Conservation (phyloP, 2,329 filamentous ascomycete genomes). For the Microdochium paspali region DNA sequence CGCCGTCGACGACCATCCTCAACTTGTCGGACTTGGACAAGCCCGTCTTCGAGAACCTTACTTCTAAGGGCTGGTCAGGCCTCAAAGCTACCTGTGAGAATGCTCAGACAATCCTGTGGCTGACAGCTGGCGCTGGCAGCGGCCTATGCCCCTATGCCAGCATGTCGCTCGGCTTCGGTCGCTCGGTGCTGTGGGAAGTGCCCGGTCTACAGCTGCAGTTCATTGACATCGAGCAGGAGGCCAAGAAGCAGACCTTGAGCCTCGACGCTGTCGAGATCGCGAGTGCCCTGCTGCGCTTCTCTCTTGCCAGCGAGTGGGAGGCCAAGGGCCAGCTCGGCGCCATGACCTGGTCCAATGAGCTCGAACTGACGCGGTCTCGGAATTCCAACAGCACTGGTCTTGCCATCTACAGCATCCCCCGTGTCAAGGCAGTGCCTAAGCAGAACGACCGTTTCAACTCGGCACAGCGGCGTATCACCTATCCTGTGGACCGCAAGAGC, state of each 20-base stretch:
- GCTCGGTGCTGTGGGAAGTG: constrained; percentile 18
- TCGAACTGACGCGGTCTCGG: too few species aligned
- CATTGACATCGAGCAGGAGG: neutral
- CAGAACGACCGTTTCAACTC: neutral
- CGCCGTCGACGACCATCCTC: neutral
- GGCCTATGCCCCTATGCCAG: constrained; percentile 13
- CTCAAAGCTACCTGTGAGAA: neutral
- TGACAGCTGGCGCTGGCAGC: constrained; percentile 10
- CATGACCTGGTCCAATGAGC: neutral
- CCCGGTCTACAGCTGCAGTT: constrained; percentile 13
- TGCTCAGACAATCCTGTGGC: constrained; percentile 11
- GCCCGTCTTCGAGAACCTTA: neutral
- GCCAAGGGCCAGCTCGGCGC: neutral
- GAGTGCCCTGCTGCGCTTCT: neutral
- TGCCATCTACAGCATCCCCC: neutral
- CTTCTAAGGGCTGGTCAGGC: neutral
- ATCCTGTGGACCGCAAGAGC: neutral
- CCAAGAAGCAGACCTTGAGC: neutral
- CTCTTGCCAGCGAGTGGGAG: neutral
- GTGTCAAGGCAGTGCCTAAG: neutral
- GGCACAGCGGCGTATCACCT: neutral
- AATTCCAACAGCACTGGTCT: neutral
- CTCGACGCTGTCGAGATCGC: neutral
- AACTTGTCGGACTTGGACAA: neutral
- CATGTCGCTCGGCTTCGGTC: constrained; percentile 17